These are phyloP conservation scores for Tetrahymena elliotti DNA, from an alignment of 73 alveolate species.

Conservation along the genomic window DNA sequence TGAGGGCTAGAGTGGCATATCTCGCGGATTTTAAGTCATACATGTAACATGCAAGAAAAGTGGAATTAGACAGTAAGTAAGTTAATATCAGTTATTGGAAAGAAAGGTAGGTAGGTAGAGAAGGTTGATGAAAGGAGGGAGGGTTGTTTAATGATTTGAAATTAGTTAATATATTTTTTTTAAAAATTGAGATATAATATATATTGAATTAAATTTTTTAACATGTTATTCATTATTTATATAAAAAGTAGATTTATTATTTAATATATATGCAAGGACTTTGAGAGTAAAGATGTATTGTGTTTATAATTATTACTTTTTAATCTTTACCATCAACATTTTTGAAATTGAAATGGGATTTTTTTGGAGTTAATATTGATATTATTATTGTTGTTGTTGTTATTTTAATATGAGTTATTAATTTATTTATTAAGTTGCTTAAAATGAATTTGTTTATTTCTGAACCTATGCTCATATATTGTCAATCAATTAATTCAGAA, in stretches of 20 bases:
- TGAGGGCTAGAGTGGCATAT: no score
- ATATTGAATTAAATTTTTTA: neutral
- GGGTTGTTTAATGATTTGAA: neutral
- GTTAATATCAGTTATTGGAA: neutral
- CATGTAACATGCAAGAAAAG: neutral
- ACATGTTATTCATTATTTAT: neutral
- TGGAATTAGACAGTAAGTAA: neutral
- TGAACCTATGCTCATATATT: neutral
- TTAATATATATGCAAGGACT: neutral
- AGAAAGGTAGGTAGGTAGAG: no score
- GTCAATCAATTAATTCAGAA: neutral
- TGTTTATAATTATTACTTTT: neutral
- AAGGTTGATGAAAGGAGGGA: neutral
- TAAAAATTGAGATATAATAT: no score
- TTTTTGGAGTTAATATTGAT: no score
- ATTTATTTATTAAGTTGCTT: neutral
- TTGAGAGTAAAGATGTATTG: neutral
- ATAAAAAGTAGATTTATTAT: neutral
- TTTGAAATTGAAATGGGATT: neutral
- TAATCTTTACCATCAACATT: neutral
- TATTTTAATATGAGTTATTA: neutral
- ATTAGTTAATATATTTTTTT: no score
- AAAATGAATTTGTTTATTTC: neutral
- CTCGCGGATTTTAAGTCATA: no score
- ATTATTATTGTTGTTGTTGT: no score